Evolutionary conservation across 495 filamentous ascomycete species (phyloP).

Genomic region (Penicillium egyptiacum): DNA sequence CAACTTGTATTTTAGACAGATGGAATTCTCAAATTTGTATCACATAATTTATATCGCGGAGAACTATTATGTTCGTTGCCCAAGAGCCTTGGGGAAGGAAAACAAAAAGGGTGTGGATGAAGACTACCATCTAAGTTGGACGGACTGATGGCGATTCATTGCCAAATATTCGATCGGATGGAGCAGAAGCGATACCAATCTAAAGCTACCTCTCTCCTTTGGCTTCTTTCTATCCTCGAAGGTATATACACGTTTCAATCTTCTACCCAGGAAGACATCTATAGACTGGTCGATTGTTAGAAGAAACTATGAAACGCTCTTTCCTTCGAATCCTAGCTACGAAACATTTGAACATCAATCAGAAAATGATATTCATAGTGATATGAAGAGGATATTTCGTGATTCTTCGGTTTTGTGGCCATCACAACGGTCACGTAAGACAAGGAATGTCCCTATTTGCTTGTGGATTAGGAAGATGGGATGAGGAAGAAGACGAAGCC

Average conservation of each 20-base stretch:
- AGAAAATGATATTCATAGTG: too few relatives aligned
- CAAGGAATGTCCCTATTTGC: too few relatives aligned
- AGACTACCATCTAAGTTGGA: background rate
- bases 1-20: slow-evolving; percentile 14
- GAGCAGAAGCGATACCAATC: background rate
- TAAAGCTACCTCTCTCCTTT: background rate
- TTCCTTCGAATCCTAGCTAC: background rate
- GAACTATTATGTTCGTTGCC: background rate
- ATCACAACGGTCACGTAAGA: too few relatives aligned
- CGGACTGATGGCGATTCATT: background rate
- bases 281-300: background rate
- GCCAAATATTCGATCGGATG: background rate
- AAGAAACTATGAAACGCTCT: background rate
- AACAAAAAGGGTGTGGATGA: background rate
- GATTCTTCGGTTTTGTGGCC: too few relatives aligned
- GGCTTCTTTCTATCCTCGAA: background rate
- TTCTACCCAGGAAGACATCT: background rate
- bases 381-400: too few relatives aligned
- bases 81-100: background rate
- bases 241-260: background rate
- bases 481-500: too few relatives aligned
- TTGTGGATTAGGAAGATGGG: too few relatives aligned
- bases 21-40: slow-evolving; percentile 12
- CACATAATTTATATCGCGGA: slow-evolving; percentile 9
- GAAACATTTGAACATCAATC: background rate